Base-by-base conservation (phyloP, 2,329 filamentous ascomycete species). In the Aspergillus caelatus region DNA sequence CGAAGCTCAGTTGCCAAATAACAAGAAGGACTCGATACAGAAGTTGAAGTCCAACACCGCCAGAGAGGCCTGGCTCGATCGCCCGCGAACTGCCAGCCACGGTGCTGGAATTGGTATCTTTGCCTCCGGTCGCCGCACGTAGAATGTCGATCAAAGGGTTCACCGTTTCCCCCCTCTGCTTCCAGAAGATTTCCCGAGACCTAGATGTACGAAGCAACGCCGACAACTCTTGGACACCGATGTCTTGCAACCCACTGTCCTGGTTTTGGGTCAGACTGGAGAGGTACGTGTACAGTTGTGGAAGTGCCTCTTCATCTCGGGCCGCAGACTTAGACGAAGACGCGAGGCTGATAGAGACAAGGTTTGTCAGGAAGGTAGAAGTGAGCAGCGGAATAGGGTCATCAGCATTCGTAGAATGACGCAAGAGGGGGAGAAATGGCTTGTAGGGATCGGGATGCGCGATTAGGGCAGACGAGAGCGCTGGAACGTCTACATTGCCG, bases 1-100 rank as follows among this genome's bases (percentile, higher is more conserved):
- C 95, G 70, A 99, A 99, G 75, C 93, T 97, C 70, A 99, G 84
- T 82, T 98, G 94, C 95, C 95, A 99, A 63, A 99, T 82, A 14
- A 96, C 94, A 57, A 99, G 85, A 26, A 99, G 85, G 19, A 97
- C 91, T 73, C 97, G 93, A 77, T 99, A 99, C 46, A 99, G 85
- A 46, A 98, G 86, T 78, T 99, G 95, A 46, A 99, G 83, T 2
- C 93, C 93, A 64, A 99, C 92, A 10, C 93, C 93, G 56, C 93
- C 93, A 62, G 82, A 79, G 52, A 89, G 79, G 46, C 85, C 82
- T 58, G 81, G 79, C 65, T 93, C 90, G 34, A 91, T 88, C 62
- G 87, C 85, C 58, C 88, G 89, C 66, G 85, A 84, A 70, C 85
- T 86, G 72, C 89, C 83, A 67, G 81, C 85, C 70, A 84, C 80